Evolutionary conservation across 441 rosid genomes (phyloP), one percentile per base, ranked within the genome.

Genomic region (Cnidoscolus chayamansa): DNA sequence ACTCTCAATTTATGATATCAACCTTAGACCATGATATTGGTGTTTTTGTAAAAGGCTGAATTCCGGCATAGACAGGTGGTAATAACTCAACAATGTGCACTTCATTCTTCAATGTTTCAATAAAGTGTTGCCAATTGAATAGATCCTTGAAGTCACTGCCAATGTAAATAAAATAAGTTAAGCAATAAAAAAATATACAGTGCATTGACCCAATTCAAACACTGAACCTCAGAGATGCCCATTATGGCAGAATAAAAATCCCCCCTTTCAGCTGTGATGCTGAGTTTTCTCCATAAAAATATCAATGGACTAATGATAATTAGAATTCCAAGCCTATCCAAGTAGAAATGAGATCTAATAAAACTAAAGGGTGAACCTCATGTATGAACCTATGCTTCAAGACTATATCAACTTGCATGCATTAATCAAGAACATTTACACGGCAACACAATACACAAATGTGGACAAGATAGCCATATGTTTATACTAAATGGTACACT

Each of bases 21-120:
- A 87, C 97, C 97, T 89, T 92, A 37, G 97, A 90, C 98, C 97
- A 92, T 11, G 97, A 94, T 74, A 89, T 85, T 60, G 91, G 97
- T 73, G 97, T 87, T 77, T 90, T 94, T 64, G 70, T 76, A 68
- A 90, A 84, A 72, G 91, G 89, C 75, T 89, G 88, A 9, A 79
- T 78, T 50, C 80, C 87, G 30, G 86, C 82, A 77, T 81, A 83
- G 65, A 79, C 81, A 40, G 86, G 76, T 56, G 97, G 97, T 74
- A 92, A 74, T 56, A 77, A 59, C 89, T 94, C 95, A 54, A 94
- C 91, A 72, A 92, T 86, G 81, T 85, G 90, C 69, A 92, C 78
- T 73, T 90, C 98, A 79, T 88, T 86, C 79, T 88, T 84, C 76
- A 94, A 71, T n/a, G 86, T 85, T 67, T 87, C 78, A 9, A 94